phyloP scores from a whole-genome alignment of 768 basidiomycete species.

The Termitomyces sp. region DNA sequence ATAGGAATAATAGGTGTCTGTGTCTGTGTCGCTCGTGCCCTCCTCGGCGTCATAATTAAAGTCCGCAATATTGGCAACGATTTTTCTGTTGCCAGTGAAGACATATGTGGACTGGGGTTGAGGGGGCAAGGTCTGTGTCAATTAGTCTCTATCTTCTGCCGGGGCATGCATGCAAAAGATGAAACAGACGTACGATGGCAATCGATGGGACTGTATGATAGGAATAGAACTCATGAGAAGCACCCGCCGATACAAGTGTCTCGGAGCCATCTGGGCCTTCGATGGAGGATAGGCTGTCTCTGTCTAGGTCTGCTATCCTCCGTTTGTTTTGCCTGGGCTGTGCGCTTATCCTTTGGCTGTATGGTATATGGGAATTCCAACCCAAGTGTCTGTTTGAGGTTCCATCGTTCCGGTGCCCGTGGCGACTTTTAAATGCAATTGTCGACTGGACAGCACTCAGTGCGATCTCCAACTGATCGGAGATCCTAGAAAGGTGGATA shows the following conservation, averaged over 20 bases:
- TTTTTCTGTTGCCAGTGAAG: conserved; percentile 6
- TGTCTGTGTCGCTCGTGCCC: conserved; percentile 5
- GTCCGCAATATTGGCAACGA: conserved; percentile 11
- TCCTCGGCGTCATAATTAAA: conserved; percentile 4
- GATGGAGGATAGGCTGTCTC: conserved; percentile 1
- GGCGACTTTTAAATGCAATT: background rate
- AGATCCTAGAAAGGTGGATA: conserved; percentile 3
- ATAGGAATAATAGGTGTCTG: conserved; percentile 10
- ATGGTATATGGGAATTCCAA: conserved; percentile 4
- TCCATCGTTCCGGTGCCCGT: background rate
- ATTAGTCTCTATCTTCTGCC: background rate
- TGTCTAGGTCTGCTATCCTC: conserved; percentile 1
- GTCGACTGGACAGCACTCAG: conserved; percentile 5
- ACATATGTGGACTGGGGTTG: background rate
- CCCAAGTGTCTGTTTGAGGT: background rate
- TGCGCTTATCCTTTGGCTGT: background rate
- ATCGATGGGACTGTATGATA: background rate
- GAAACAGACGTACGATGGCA: background rate
- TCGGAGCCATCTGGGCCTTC: conserved; percentile 8
- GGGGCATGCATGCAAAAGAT: background rate
- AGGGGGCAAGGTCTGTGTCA: background rate
- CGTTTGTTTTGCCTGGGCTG: background rate
- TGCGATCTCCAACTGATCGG: conserved; percentile 3
- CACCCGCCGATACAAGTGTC: conserved; percentile 2
- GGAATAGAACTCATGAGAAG: background rate